A percentile compares a stretch with the other conserved stretches of the same genome.
Evolutionary conservation across 2,329 filamentous ascomycete species (phyloP).

Genomic region (Chaetomiaceae sp.): DNA sequence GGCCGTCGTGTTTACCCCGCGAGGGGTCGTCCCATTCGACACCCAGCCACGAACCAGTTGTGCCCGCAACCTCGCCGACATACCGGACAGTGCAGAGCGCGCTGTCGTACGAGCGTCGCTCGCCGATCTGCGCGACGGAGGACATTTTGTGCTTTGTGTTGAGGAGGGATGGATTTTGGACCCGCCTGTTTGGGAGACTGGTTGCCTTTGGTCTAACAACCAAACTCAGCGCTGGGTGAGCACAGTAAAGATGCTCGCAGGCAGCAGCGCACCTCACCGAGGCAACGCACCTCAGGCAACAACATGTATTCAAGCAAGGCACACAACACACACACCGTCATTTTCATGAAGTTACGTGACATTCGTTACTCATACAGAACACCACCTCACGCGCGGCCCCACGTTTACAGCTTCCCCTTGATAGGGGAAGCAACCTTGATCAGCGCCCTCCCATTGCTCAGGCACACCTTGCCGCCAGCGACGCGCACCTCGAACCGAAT

Average conservation of each 20-base stretch:
- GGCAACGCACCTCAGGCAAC: too few species aligned
- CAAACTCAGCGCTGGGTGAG: too few species aligned
- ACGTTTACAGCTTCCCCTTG: constrained; percentile 56
- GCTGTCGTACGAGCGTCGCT: constrained; percentile 73
- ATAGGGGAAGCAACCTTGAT: constrained; percentile 55
- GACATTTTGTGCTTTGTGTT: not conserved
- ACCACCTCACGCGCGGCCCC: not conserved
- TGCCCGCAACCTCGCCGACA: constrained; percentile 68
- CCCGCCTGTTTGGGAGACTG: too few species aligned
- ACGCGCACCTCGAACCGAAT: constrained; percentile 73
- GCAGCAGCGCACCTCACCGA: too few species aligned
- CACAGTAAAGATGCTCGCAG: too few species aligned
- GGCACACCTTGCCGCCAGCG: constrained; percentile 72
- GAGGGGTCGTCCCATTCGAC: constrained; percentile 92
- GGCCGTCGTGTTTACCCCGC: constrained; percentile 86
- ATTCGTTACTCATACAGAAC: not conserved
- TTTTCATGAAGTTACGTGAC: too few species aligned
- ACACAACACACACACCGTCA: too few species aligned
- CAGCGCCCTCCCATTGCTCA: constrained; percentile 80
- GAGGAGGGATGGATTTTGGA: not conserved
- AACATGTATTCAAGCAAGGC: too few species aligned
- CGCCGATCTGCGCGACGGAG: constrained; percentile 47
- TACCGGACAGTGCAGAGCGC: constrained; percentile 81
- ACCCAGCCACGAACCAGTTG: constrained; percentile 77
- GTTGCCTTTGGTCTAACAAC: too few species aligned